Percentiles rank a stretch among this genome's conserved stretches.
phyloP scores from a whole-genome alignment of 345 rosid species.

The Physaria fendleri region DNA sequence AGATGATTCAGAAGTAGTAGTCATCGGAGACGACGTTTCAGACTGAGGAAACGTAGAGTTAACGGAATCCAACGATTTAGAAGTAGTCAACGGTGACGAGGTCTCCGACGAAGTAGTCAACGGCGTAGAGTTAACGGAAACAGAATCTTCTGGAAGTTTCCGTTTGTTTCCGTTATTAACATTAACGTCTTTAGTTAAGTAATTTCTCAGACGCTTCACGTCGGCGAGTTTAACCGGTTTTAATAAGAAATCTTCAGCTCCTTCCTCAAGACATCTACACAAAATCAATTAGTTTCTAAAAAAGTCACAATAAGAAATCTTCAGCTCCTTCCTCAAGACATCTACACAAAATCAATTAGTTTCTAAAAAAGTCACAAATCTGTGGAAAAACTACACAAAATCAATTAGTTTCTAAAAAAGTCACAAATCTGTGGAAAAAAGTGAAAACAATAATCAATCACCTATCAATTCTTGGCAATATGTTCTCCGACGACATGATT shows the following conservation, averaged over 20 bases:
- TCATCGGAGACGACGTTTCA: too few relatives aligned
- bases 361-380: neutral
- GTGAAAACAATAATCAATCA: constrained; percentile 5
- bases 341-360: neutral
- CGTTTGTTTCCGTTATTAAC: constrained; percentile 39
- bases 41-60: too few relatives aligned
- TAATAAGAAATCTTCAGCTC: constrained; percentile 82
- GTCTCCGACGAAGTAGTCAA: constrained; percentile 24
- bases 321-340: constrained; percentile 97
- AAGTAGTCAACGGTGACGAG: constrained; percentile 29
- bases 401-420: neutral
- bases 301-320: constrained; percentile 35
- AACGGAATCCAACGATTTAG: too few relatives aligned
- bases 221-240: constrained; percentile 93
- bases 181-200: constrained; percentile 40
- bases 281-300: neutral
- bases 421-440: neutral
- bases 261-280: constrained; percentile 90
- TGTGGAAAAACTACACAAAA: neutral
- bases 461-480: constrained; percentile 76
- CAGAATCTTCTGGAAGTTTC: constrained; percentile 42
- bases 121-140: constrained; percentile 26
- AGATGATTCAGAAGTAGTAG: constrained; percentile 33
- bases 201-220: constrained; percentile 61
- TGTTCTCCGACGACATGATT: constrained; percentile 92